A percentile compares a stretch with the other conserved stretches of the same genome.
Conservation (phyloP, 2,329 filamentous ascomycete genomes). For the Akanthomyces dipterigenus region DNA sequence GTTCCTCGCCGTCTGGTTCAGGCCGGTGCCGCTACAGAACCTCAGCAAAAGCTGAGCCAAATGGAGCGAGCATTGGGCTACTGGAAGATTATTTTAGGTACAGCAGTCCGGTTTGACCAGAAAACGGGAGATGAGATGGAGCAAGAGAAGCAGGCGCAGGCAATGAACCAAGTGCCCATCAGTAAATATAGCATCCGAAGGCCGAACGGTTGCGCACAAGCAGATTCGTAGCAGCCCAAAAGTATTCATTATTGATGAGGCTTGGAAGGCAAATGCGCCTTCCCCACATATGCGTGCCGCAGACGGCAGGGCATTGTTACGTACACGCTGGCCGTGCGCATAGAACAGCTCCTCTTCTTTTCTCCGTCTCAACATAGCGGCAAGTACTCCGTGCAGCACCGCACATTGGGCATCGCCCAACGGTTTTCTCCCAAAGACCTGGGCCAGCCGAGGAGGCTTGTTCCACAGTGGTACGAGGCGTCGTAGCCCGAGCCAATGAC, state of each 20-base stretch:
- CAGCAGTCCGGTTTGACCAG: neutral
- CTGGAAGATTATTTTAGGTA: neutral
- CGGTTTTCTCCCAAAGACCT: neutral
- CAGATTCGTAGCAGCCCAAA: neutral
- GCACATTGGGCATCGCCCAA: slow-evolving; percentile 1
- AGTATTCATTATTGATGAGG: neutral
- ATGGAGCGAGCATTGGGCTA: neutral
- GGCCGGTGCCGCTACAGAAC: too few relatives aligned
- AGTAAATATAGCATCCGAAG: neutral
- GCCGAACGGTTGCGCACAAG: too few relatives aligned
- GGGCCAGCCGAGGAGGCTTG: neutral
- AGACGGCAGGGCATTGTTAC: slow-evolving; percentile 1
- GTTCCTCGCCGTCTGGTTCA: slow-evolving; percentile 1
- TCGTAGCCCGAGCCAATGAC: neutral
- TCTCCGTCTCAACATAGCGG: slow-evolving; percentile 3
- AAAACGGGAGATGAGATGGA: too few relatives aligned
- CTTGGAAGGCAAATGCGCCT: neutral
- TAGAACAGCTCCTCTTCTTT: neutral
- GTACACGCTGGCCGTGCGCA: neutral
- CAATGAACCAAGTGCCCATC: neutral
- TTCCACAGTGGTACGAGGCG: slow-evolving; percentile 4
- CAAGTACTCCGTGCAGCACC: neutral
- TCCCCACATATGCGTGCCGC: neutral
- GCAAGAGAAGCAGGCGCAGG: neutral
- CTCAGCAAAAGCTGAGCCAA: neutral